Conservation (phyloP, 495 filamentous ascomycete species). For the Penicillium dipodomyicola region DNA sequence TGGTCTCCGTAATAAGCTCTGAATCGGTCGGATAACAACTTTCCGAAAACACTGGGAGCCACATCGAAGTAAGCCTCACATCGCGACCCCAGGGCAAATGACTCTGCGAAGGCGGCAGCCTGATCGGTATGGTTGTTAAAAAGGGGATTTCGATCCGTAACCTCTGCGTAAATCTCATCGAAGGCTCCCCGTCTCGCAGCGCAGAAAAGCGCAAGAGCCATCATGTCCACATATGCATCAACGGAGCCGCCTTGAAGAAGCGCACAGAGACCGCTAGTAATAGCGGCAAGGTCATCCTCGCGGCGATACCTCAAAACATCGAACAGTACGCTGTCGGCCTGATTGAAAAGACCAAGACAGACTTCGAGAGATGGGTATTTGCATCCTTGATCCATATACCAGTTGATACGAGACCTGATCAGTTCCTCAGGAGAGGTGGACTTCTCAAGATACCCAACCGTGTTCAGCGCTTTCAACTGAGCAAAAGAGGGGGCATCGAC, state of each 20-base stretch:
- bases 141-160: constrained; percentile 57
- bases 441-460: constrained; percentile 50
- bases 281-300: constrained; percentile 39
- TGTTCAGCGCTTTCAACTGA: constrained; percentile 50
- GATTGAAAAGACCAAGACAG: constrained; percentile 46
- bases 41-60: constrained; percentile 52
- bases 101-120: constrained; percentile 59
- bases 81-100: constrained; percentile 58
- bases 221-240: constrained; percentile 50
- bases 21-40: constrained; percentile 53
- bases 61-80: constrained; percentile 61
- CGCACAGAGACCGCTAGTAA: constrained; percentile 38
- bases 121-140: constrained; percentile 57
- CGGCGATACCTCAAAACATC: constrained; percentile 41
- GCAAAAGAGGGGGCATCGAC: constrained; percentile 49
- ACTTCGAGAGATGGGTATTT: constrained; percentile 35
- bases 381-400: constrained; percentile 50
- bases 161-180: constrained; percentile 60
- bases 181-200: constrained; percentile 54
- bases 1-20: constrained; percentile 48
- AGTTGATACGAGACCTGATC: constrained; percentile 47
- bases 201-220: constrained; percentile 55
- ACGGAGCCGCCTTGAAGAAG: constrained; percentile 39
- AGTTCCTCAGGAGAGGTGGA: constrained; percentile 41
- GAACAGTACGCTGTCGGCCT: constrained; percentile 42